Percentiles rank a stretch among this genome's conserved stretches.
Evolutionary conservation across 1,284 basidiomycete genomes (phyloP).

Genomic region (Leccinum griseonigrum): DNA sequence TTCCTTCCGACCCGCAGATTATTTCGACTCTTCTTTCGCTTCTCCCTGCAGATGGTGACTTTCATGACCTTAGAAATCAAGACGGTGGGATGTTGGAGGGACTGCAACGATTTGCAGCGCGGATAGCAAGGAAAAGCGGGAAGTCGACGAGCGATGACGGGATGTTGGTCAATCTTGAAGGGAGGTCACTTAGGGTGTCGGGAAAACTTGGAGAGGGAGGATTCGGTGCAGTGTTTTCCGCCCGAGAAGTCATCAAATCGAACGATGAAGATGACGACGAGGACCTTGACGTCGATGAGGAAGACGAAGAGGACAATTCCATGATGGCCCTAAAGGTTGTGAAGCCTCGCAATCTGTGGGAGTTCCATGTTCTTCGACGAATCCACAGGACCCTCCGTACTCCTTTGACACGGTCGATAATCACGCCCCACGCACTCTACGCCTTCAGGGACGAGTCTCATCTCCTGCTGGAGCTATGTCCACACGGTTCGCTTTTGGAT

Average conservation of each 20-base stretch:
- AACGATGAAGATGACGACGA: slow-evolving; percentile 46
- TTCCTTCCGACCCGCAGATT: slow-evolving; percentile 76
- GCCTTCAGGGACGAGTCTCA: slow-evolving; percentile 88
- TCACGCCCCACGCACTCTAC: slow-evolving; percentile 75
- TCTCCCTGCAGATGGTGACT: slow-evolving; percentile 62
- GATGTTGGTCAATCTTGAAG: slow-evolving; percentile 53
- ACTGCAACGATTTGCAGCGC: slow-evolving; percentile 64
- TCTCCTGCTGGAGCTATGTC: slow-evolving; percentile 85
- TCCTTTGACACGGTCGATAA: slow-evolving; percentile 60
- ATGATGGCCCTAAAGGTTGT: slow-evolving; percentile 92
- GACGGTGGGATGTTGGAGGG: slow-evolving; percentile 61
- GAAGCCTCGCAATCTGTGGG: slow-evolving; percentile 88
- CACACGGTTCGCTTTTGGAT: slow-evolving; percentile 91
- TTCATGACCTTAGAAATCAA: slow-evolving; percentile 58
- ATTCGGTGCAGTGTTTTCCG: slow-evolving; percentile 92
- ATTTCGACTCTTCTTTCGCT: slow-evolving; percentile 67
- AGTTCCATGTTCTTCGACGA: slow-evolving; percentile 84
- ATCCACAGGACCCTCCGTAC: slow-evolving; percentile 67
- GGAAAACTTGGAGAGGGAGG: slow-evolving; percentile 97
- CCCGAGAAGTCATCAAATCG: slow-evolving; percentile 50
- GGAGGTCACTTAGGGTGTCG: slow-evolving; percentile 64
- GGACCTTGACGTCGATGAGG: slow-evolving; percentile 55
- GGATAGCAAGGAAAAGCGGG: slow-evolving; percentile 47
- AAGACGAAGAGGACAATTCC: slow-evolving; percentile 53
- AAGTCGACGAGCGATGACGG: slow-evolving; percentile 40